Base-by-base conservation (phyloP, 345 rosid genomes). In the Alliaria petiolata region DNA sequence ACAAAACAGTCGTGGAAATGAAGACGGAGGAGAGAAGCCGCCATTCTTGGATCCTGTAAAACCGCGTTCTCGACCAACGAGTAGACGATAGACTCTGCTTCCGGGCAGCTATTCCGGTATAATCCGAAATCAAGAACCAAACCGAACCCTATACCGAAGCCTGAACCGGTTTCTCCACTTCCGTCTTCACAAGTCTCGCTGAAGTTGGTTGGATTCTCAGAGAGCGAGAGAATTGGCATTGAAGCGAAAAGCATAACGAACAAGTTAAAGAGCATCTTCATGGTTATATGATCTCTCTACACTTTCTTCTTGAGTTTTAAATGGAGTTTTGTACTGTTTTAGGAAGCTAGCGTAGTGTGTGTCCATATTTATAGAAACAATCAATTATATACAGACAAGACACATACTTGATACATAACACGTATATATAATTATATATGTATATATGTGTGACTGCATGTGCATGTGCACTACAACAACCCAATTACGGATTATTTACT, bases 1-100 rank as follows among this genome's bases (percentile, higher is more conserved):
- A 90, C 89, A 69, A 90, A 90, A 80, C 92, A 90, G 58, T 90
- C 90, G 33, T 86, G 95, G 72, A 90, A 88, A 68, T 88, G 95
- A 62, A 90, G 95, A 34, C 92, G 92, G 59, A 88, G 87, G 50
- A 88, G 78, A 4, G 90, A 88, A 57, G 92, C 90, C 0, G 97
- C 90, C 88, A 90, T 90, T 79, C 92, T 81, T 17, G 89, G 78
- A 72, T 90, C 95, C 30, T 80, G 76, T 38, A 83, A 55, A 15
- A 89, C 77, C 3, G 96, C 85, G 31, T 51, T 80, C 70, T 86
- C 75, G 14, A 89, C 92, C 86, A 78, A 79, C 0, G 90, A 79
- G 55, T 83, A 86, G 69, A 93, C 77, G 5, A 83, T 60, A 50
- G 92, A 66, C 65, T 90, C 86, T 12, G 87, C 92, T 61, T 85